Base-by-base conservation (phyloP, 2,329 filamentous ascomycete species). In the Neurospora sp. region DNA sequence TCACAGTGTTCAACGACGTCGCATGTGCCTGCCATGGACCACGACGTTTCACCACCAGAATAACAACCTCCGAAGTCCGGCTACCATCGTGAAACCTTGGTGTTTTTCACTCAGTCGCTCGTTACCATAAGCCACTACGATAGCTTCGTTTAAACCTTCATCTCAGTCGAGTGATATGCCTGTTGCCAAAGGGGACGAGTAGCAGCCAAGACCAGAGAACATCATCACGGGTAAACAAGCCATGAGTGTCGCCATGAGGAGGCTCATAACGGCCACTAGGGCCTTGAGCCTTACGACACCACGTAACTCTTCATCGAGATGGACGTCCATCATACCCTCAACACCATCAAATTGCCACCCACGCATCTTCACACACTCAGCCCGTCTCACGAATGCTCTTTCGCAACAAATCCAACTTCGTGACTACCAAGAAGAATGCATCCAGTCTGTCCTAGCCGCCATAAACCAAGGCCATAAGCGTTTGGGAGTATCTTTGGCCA, bases 381-480 rank as follows among this genome's bases (percentile, higher is more conserved):
- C 1, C 15, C 52, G 52, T 36, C 52, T 62, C 6, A 10, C 52
- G 2, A 62, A 62, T n/a, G 23, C 28, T 28, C 52, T 36, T 2
- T 39, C 69, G 2, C 67, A 66, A 28, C 43, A 68, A 38, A 36
- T 74, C 10, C 69, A 65, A 23, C 69, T 76, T 43, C 91, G 93
- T 74, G 84, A 91, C 74, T 97, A 97, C 77, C 94, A 97, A 78
- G 90, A 96, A 82, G 93, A 97, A 84, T 96, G 92, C 77, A 96
- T 97, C 71, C 88, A 92, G 76, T 89, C 93, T 0, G 91, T 97
- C 3, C 81, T 97, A 1, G 80, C 84, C 1, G 88, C 93, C 69
- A 78, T 97, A 0, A 79, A 86, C 2, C 80, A 87, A 40, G 93
- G 93, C 0, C 88, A 94, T 74, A 93, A 92, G 76, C 87, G 94